Conservation (phyloP, 345 rosid species). For the Pugionium dolabratum region DNA sequence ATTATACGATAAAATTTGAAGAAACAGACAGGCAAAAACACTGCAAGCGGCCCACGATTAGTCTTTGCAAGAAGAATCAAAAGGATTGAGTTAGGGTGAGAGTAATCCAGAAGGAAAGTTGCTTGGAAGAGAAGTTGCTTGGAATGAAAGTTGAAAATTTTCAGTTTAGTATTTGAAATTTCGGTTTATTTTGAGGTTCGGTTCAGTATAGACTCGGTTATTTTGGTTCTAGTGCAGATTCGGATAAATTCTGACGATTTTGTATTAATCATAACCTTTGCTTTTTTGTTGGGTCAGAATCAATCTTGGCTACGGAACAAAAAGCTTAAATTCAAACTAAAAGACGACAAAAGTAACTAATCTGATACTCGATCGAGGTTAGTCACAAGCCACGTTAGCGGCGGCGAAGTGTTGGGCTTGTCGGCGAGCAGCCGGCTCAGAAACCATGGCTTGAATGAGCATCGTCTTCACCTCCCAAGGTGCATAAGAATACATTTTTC, state of each 20-base stretch:
- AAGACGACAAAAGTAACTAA: slow-evolving; percentile 16
- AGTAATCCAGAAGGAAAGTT: no score
- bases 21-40: no score
- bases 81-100: no score
- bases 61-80: no score
- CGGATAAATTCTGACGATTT: not conserved
- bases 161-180: not conserved
- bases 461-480: slow-evolving; percentile 90
- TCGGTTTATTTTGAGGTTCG: not conserved
- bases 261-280: slow-evolving; percentile 1
- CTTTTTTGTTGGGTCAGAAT: not conserved
- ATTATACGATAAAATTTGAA: no score
- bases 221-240: not conserved
- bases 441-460: slow-evolving; percentile 63
- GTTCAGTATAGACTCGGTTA: not conserved
- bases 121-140: no score
- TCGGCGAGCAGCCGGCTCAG: slow-evolving; percentile 60
- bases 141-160: no score
- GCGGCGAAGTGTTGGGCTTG: slow-evolving; percentile 53
- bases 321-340: slow-evolving; percentile 11
- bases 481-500: slow-evolving; percentile 53
- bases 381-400: slow-evolving; percentile 75
- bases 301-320: slow-evolving; percentile 15
- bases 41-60: no score
- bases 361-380: not conserved